Conservation (phyloP, 768 basidiomycete genomes). For the Lentinus tigrinus region DNA sequence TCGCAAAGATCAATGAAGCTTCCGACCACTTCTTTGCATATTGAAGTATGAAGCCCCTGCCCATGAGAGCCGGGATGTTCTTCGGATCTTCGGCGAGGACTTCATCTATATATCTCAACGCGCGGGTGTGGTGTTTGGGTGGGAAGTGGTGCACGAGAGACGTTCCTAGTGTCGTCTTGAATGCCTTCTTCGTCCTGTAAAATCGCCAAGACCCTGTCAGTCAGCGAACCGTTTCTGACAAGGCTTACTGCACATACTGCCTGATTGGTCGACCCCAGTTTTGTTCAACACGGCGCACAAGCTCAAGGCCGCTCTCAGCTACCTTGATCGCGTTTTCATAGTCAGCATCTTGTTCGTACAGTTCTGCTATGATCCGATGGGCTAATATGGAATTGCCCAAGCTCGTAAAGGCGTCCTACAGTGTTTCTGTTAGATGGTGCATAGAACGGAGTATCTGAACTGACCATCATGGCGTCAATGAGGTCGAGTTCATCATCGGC, state of each 20-base stretch:
- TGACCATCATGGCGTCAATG: constrained; percentile 61
- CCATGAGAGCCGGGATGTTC: constrained; percentile 68
- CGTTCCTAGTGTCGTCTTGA: constrained; percentile 71
- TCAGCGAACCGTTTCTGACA: neutral
- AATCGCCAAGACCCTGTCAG: too few species aligned
- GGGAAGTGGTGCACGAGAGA: constrained; percentile 83
- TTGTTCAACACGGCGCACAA: constrained; percentile 51
- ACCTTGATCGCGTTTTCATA: constrained; percentile 69
- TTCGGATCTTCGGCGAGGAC: constrained; percentile 62
- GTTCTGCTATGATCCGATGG: constrained; percentile 60
- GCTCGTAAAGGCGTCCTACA: constrained; percentile 53
- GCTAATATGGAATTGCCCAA: constrained; percentile 62
- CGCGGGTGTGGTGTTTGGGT: constrained; percentile 86
- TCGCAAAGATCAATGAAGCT: constrained; percentile 61
- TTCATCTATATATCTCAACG: constrained; percentile 69
- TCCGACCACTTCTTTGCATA: constrained; percentile 63
- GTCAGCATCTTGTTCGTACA: constrained; percentile 70
- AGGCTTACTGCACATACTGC: constrained; percentile 36
- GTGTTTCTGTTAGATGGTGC: constrained; percentile 8
- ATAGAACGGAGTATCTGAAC: constrained; percentile 20
- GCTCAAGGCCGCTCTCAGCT: constrained; percentile 67
- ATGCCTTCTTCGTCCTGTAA: constrained; percentile 60
- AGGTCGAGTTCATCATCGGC: constrained; percentile 46
- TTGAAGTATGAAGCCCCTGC: constrained; percentile 72
- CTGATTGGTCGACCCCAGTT: constrained; percentile 55